Conservation (phyloP, 2,329 filamentous ascomycete species). For the Myriosclerotinia duriaeana region DNA sequence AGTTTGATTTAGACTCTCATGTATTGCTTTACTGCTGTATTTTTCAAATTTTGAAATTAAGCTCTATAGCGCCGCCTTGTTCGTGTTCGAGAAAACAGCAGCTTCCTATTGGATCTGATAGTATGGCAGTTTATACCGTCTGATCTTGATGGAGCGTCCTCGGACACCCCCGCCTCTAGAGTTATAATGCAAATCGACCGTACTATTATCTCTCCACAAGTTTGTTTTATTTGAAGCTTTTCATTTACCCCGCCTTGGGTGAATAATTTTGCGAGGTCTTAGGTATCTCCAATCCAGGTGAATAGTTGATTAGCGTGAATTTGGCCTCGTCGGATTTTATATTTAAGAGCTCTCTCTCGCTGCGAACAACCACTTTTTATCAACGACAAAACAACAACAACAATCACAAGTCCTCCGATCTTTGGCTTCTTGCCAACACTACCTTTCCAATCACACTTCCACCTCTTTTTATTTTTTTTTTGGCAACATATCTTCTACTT, state of each 20-base stretch:
- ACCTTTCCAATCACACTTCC: neutral
- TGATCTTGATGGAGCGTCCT: neutral
- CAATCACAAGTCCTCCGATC: neutral
- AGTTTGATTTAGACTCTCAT: neutral
- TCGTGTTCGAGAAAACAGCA: neutral
- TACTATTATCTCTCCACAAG: neutral
- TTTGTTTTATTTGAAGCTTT: neutral
- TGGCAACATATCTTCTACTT: neutral
- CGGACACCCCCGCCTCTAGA: neutral
- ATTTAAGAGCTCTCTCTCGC: neutral
- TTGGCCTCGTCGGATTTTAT: neutral
- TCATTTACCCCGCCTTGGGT: conserved; percentile 2
- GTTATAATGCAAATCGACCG: neutral
- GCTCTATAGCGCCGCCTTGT: neutral
- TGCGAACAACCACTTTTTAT: neutral
- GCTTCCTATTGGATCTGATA: too few relatives aligned
- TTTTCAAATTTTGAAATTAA: neutral
- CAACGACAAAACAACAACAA: conserved; percentile 15
- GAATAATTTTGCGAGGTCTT: neutral
- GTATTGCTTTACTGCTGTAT: neutral
- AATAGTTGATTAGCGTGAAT: conserved; percentile 4
- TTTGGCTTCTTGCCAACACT: neutral
- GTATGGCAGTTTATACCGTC: neutral
- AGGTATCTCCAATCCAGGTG: neutral
- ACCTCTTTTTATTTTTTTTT: neutral